Evolutionary conservation across 352 stramenopile genomes (phyloP).

Genomic region (Elongisporangium anandrum): DNA sequence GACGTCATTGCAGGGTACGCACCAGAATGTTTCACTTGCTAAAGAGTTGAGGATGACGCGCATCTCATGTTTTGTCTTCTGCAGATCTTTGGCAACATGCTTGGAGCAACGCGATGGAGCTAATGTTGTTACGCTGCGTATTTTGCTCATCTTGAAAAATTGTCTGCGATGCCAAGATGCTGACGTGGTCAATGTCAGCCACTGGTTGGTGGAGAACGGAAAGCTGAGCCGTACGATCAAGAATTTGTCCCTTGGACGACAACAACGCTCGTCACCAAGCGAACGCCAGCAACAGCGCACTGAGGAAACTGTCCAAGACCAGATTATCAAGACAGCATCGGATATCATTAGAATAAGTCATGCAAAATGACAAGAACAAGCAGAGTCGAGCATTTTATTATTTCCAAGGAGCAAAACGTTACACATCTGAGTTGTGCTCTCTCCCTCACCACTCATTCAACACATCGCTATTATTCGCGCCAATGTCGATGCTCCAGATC

Average conservation of each 20-base stretch:
- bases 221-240: constrained; percentile 18
- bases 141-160: constrained; percentile 57
- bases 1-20: constrained; percentile 21
- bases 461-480: constrained; percentile 57
- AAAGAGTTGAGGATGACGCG: background rate
- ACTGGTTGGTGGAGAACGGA: constrained; percentile 25
- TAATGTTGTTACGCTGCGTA: constrained; percentile 32
- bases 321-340: constrained; percentile 44
- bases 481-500: constrained; percentile 84
- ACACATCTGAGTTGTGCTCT: background rate
- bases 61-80: background rate
- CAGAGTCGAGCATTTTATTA: background rate
- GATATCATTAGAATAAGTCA: constrained; percentile 30
- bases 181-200: constrained; percentile 13
- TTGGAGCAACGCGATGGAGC: constrained; percentile 14
- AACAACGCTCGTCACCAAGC: constrained; percentile 3
- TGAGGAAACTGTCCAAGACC: constrained; percentile 16
- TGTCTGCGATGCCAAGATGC: constrained; percentile 42
- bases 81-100: constrained; percentile 22
- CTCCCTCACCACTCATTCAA: constrained; percentile 45
- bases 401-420: background rate
- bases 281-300: constrained; percentile 1
- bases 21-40: too few species aligned
- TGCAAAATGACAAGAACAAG: background rate
- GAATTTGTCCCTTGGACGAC: constrained; percentile 6